phyloP scores from a whole-genome alignment of 257 asterid species.

The Primulina tabacum region DNA sequence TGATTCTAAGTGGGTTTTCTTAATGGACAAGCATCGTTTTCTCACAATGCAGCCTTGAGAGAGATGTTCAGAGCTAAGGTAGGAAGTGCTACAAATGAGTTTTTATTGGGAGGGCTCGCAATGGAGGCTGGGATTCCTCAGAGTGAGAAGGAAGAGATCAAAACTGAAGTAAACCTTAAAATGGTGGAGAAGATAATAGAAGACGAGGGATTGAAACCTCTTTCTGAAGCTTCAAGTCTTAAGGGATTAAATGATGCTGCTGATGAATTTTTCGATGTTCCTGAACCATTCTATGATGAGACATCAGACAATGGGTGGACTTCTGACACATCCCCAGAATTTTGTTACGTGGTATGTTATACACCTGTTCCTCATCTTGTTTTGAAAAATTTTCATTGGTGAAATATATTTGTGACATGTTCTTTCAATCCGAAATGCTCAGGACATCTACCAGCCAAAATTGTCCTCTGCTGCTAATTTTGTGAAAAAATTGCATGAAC shows the following conservation, averaged over 20 bases:
- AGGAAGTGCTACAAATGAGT: slow-evolving; percentile 43
- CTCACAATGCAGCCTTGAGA: slow-evolving; percentile 55
- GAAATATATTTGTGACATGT: slow-evolving; percentile 10
- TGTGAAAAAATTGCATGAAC: slow-evolving; percentile 67
- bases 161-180: slow-evolving; percentile 35
- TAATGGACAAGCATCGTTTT: slow-evolving; percentile 9
- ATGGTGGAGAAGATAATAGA: slow-evolving; percentile 31
- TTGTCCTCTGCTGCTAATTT: slow-evolving; percentile 53
- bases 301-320: slow-evolving; percentile 44
- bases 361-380: background rate
- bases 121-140: slow-evolving; percentile 39
- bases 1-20: background rate
- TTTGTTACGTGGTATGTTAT: slow-evolving; percentile 43
- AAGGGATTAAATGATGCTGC: slow-evolving; percentile 52
- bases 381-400: background rate
- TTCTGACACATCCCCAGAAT: slow-evolving; percentile 35
- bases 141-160: slow-evolving; percentile 42
- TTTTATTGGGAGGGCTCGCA: slow-evolving; percentile 37
- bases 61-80: slow-evolving; percentile 61
- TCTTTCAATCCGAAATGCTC: slow-evolving; percentile 22
- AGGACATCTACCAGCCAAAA: slow-evolving; percentile 54
- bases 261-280: slow-evolving; percentile 82
- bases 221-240: slow-evolving; percentile 50
- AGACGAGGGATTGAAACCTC: slow-evolving; percentile 26
- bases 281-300: slow-evolving; percentile 61